These are phyloP conservation scores for Arachnopeziza araneosa DNA, from an alignment of 2,329 filamentous ascomycete genomes.

Conservation along the genomic window DNA sequence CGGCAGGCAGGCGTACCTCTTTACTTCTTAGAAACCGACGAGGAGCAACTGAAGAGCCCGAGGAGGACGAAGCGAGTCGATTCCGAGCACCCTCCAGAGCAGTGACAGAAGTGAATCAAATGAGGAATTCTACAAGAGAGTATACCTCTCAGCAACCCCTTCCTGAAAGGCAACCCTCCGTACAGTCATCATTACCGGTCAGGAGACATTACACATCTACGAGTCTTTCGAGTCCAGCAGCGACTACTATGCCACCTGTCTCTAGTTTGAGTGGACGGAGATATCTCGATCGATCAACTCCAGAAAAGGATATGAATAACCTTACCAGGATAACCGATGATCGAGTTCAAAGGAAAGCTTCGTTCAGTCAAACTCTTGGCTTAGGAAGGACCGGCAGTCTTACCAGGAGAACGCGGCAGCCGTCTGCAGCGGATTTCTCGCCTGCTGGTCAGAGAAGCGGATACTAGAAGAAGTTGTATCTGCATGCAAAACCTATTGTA, in stretches of 20 bases:
- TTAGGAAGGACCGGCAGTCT: constrained; percentile 22
- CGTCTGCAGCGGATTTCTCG: constrained; percentile 2
- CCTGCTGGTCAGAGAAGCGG: not conserved
- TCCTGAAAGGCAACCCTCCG: constrained; percentile 31
- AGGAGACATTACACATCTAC: constrained; percentile 47
- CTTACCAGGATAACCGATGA: constrained; percentile 23
- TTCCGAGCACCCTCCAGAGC: constrained; percentile 55
- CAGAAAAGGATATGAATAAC: constrained; percentile 28
- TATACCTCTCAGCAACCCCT: constrained; percentile 35
- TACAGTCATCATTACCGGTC: constrained; percentile 45
- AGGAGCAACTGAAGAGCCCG: constrained; percentile 29
- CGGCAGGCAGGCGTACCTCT: constrained; percentile 50
- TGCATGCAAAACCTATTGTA: not conserved
- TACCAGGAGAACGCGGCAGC: constrained; percentile 16
- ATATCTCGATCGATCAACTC: constrained; percentile 26
- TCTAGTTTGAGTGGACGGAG: constrained; percentile 19
- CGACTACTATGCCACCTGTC: constrained; percentile 14
- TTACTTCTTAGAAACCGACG: constrained; percentile 39
- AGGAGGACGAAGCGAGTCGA: constrained; percentile 41
- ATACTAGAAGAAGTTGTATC: not conserved
- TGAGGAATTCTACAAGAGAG: constrained; percentile 35
- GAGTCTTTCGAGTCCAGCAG: constrained; percentile 32
- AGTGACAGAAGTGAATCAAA: constrained; percentile 46
- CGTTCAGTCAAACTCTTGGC: constrained; percentile 18
- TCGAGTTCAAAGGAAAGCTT: constrained; percentile 25